Percentiles rank a stretch among this genome's conserved stretches.
These are phyloP conservation scores for Penicillium digitatum DNA, from an alignment of 2,329 filamentous ascomycete genomes.

Conservation along the genomic window DNA sequence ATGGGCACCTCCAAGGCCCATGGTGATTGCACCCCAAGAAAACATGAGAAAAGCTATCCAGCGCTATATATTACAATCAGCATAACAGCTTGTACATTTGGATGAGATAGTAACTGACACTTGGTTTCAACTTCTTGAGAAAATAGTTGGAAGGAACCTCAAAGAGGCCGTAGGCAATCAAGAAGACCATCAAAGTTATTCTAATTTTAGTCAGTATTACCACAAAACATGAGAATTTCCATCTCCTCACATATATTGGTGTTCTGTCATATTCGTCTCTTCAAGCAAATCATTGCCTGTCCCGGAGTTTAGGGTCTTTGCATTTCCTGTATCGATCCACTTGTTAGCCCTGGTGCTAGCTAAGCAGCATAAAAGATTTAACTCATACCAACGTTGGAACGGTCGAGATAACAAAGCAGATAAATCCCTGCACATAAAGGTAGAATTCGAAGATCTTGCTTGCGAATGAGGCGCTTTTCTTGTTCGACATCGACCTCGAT, in stretches of 20 bases:
- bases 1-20: neutral
- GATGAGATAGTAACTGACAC: neutral
- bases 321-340: no score
- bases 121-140: neutral
- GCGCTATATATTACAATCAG: neutral
- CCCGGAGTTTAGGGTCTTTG: no score
- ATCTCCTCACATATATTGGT: neutral
- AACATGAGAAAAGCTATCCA: neutral
- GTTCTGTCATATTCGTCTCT: no score
- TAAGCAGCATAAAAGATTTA: no score
- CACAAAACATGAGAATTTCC: neutral
- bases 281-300: no score
- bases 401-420: no score
- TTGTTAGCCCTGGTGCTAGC: no score
- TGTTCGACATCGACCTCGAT: neutral
- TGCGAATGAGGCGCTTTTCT: no score
- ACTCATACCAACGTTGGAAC: no score
- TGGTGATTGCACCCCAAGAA: neutral
- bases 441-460: slow-evolving; percentile 59
- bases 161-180: neutral
- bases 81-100: no score
- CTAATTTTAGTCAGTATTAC: neutral
- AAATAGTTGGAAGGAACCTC: neutral
- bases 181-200: neutral
- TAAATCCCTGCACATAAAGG: slow-evolving; percentile 48